Conservation (phyloP, 257 asterid species). For the Nicotiana noctiflora region DNA sequence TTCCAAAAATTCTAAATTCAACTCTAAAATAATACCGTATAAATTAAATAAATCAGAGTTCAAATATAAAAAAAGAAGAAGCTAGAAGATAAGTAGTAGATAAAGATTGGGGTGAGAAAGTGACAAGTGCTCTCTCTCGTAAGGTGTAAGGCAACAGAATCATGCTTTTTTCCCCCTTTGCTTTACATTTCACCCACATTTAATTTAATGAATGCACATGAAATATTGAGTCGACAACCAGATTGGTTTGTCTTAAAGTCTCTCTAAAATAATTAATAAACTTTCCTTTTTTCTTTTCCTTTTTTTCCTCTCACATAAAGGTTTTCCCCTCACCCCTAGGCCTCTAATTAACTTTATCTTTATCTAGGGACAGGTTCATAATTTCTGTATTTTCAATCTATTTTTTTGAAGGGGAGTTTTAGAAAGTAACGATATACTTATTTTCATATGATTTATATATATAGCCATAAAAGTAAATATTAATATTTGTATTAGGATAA, state of each 20-base stretch:
- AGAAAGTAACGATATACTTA: too few species aligned
- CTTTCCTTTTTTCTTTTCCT: not conserved
- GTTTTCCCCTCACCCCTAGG: not conserved
- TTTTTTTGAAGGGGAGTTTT: too few species aligned
- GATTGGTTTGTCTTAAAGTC: constrained; percentile 20
- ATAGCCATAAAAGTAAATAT: too few species aligned
- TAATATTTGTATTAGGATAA: too few species aligned
- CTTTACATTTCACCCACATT: not conserved
- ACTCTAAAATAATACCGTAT: too few species aligned
- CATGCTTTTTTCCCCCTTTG: not conserved
- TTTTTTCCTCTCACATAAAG: not conserved
- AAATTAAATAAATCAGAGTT: too few species aligned
- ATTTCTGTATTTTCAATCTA: not conserved
- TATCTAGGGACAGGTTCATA: not conserved
- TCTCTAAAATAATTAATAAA: not conserved
- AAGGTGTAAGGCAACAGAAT: not conserved
- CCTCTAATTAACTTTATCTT: not conserved
- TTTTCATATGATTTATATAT: too few species aligned
- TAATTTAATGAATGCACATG: constrained; percentile 20
- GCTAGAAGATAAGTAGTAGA: too few species aligned
- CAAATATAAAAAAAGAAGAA: too few species aligned
- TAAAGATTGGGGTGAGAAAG: not conserved
- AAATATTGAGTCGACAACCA: constrained; percentile 14
- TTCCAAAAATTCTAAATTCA: too few species aligned
- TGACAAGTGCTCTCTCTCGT: not conserved